Conservation (phyloP, 106 monocot genomes). For the Acanthochlamys bracteata region DNA sequence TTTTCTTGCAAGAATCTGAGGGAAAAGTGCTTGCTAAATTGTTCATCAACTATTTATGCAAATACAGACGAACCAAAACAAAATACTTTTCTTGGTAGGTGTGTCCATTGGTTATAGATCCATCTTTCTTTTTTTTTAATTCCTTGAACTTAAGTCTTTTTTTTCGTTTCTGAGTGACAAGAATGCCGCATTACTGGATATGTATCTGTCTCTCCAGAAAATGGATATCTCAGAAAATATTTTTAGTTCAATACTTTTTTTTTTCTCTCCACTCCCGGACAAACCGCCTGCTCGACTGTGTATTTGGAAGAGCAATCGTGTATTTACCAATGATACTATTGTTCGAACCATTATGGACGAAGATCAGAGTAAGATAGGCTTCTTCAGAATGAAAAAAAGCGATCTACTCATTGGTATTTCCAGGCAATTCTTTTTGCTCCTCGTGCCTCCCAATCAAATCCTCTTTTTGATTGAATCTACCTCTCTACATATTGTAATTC, state of each 20-base stretch:
- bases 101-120: too few species aligned
- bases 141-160: too few species aligned
- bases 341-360: neutral
- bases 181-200: too few species aligned
- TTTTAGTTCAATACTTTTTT: neutral
- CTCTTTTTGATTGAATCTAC: slow-evolving; percentile 6
- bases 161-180: too few species aligned
- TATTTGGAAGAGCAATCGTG: neutral
- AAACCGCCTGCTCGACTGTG: neutral
- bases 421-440: slow-evolving; percentile 1
- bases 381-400: slow-evolving; percentile 4
- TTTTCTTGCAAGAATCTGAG: too few species aligned
- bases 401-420: slow-evolving; percentile 6
- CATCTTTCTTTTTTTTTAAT: too few species aligned
- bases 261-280: neutral
- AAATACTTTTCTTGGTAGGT: too few species aligned
- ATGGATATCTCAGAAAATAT: neutral
- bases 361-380: neutral
- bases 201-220: too few species aligned
- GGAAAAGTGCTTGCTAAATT: too few species aligned
- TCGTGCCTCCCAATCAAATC: slow-evolving; percentile 8
- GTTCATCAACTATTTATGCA: too few species aligned
- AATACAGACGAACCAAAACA: too few species aligned
- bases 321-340: neutral
- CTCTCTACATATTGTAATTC: neutral